phyloP scores from a whole-genome alignment of 2,329 filamentous ascomycete genomes.

The Botrytis hyacinthi region DNA sequence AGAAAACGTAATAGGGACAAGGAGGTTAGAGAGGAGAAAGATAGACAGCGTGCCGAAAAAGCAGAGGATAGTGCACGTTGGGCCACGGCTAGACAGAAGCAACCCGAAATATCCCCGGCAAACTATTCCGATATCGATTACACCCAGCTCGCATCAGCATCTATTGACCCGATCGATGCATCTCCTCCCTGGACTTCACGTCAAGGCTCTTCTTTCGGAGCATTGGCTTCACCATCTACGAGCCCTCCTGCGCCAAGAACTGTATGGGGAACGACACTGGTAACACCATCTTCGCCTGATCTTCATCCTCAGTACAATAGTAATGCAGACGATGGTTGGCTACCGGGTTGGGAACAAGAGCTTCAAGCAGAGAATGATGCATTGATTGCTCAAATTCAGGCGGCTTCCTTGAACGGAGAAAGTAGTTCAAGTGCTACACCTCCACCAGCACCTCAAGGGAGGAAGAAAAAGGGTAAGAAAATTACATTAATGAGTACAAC shows the following conservation, averaged over 20 bases:
- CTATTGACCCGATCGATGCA: constrained; percentile 46
- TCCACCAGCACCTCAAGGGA: constrained; percentile 36
- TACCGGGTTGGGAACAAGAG: constrained; percentile 79
- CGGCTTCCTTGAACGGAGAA: constrained; percentile 45
- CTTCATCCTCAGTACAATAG: constrained; percentile 41
- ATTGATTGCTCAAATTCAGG: constrained; percentile 57
- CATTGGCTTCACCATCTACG: constrained; percentile 74
- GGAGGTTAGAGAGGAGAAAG: constrained; percentile 67
- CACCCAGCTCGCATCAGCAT: constrained; percentile 58
- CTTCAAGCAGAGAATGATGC: constrained; percentile 59
- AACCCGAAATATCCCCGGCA: constrained; percentile 50
- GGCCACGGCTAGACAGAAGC: constrained; percentile 55
- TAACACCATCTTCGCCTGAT: constrained; percentile 58
- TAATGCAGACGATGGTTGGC: constrained; percentile 74
- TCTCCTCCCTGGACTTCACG: constrained; percentile 55
- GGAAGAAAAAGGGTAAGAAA: constrained; percentile 71
- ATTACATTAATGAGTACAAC: constrained; percentile 69
- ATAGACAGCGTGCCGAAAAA: constrained; percentile 65
- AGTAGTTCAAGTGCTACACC: constrained; percentile 21
- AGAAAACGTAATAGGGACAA: constrained; percentile 66
- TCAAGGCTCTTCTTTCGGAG: constrained; percentile 60
- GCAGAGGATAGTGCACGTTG: constrained; percentile 65
- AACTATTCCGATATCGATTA: constrained; percentile 59
- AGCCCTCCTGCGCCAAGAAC: constrained; percentile 75
- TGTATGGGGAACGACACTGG: constrained; percentile 84